phyloP scores from a whole-genome alignment of 192 early-diverging fungal genomes.

The Coemansia sp. region DNA sequence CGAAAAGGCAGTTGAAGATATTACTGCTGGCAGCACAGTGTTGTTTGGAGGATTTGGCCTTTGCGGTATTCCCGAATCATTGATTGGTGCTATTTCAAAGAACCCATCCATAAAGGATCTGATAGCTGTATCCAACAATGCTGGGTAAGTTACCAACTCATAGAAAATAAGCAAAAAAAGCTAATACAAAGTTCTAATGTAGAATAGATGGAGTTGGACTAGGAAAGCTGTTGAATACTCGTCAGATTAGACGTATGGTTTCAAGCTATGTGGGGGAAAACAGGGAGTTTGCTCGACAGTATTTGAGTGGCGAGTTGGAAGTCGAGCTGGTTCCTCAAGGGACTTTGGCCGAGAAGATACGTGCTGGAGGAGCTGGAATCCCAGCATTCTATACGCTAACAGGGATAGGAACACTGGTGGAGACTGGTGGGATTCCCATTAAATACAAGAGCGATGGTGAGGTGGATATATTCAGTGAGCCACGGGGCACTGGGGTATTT shows the following conservation, averaged over 20 bases:
- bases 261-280: constrained; percentile 72
- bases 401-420: constrained; percentile 63
- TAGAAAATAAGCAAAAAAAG: background rate
- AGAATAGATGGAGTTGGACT: constrained; percentile 63
- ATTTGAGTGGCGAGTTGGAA: constrained; percentile 70
- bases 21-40: constrained; percentile 59
- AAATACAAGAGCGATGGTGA: constrained; percentile 60
- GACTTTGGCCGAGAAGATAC: constrained; percentile 69
- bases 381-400: constrained; percentile 68
- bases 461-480: constrained; percentile 53
- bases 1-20: constrained; percentile 61
- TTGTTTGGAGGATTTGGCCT: constrained; percentile 72
- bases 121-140: constrained; percentile 60
- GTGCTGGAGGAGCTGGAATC: constrained; percentile 71
- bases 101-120: constrained; percentile 24
- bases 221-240: constrained; percentile 60
- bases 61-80: constrained; percentile 72
- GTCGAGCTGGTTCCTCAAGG: constrained; percentile 72
- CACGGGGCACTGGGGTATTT: constrained; percentile 60
- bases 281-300: constrained; percentile 72
- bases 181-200: background rate
- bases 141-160: constrained; percentile 27
- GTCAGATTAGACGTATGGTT: constrained; percentile 72
- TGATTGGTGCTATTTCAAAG: constrained; percentile 51
- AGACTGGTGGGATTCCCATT: constrained; percentile 67